A percentile compares a stretch with the other conserved stretches of the same genome.
Evolutionary conservation across 2,329 filamentous ascomycete genomes (phyloP).

Genomic region (Chrysosphaeria jannelii): DNA sequence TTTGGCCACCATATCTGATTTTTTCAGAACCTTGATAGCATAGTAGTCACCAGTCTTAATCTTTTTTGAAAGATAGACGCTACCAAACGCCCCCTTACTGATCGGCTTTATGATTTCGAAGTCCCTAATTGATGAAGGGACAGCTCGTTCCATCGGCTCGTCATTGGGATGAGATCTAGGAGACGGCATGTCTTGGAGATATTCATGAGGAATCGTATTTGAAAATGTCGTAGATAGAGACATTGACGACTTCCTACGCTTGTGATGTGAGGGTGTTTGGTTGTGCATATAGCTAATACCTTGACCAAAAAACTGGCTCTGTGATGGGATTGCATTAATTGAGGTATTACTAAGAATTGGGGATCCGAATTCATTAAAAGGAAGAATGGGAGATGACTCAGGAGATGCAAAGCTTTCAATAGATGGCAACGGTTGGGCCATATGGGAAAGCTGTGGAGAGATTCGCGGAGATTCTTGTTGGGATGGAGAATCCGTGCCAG

Average conservation of each 20-base stretch:
- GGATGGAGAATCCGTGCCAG: constrained; percentile 34
- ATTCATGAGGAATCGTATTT: no score
- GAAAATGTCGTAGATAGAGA: constrained; percentile 20
- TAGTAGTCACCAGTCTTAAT: constrained; percentile 96
- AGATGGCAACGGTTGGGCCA: no score
- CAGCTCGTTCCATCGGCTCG: constrained; percentile 65
- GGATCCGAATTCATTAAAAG: constrained; percentile 53
- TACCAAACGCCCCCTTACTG: constrained; percentile 93
- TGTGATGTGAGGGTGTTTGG: no score
- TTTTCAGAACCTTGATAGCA: constrained; percentile 93
- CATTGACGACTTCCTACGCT: constrained; percentile 82
- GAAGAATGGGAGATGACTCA: constrained; percentile 65
- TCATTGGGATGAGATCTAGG: no score
- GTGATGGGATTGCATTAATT: no score
- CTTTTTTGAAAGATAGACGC: constrained; percentile 93
- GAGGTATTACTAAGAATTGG: constrained; percentile 24
- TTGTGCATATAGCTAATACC: no score
- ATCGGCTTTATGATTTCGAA: constrained; percentile 99
- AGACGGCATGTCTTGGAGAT: constrained; percentile 38
- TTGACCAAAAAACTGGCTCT: no score
- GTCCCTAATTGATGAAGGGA: constrained; percentile 90
- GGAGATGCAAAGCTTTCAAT: constrained; percentile 51
- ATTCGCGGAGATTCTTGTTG: constrained; percentile 81
- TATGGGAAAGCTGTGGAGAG: no score
- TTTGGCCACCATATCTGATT: constrained; percentile 99